Conservation (phyloP, 139 green algal species). For the Eudorina sp. region DNA sequence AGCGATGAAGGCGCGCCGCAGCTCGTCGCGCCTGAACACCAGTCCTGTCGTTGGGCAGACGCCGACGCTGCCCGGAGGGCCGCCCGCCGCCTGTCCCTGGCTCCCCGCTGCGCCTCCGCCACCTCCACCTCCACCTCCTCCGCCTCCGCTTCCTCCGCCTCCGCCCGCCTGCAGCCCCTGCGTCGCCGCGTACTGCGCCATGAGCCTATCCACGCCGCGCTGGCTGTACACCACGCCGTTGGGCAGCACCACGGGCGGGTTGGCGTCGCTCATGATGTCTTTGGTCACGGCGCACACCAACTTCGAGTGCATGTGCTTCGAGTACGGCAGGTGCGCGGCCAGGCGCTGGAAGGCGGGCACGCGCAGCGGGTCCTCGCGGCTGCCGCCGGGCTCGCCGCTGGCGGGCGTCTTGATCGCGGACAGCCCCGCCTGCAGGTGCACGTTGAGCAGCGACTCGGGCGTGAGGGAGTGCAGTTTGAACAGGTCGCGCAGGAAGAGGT, state of each 20-base stretch:
- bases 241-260: constrained; percentile 92
- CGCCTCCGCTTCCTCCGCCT: neutral
- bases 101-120: neutral
- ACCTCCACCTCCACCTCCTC: neutral
- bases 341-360: constrained; percentile 80
- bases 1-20: constrained; percentile 75
- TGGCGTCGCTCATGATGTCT: constrained; percentile 92
- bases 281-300: constrained; percentile 90
- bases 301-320: constrained; percentile 90
- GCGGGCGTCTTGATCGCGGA: constrained; percentile 87
- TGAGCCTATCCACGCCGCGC: constrained; percentile 65
- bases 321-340: constrained; percentile 82
- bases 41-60: constrained; percentile 77
- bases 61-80: constrained; percentile 56
- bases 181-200: neutral
- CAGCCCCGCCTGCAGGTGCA: constrained; percentile 90
- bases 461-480: constrained; percentile 87
- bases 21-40: constrained; percentile 64
- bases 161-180: neutral
- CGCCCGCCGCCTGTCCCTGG: neutral
- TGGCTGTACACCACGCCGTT: constrained; percentile 76
- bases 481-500: constrained; percentile 84
- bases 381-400: constrained; percentile 65
- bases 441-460: constrained; percentile 75
- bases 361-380: constrained; percentile 85